phyloP scores from a whole-genome alignment of 108 stramenopile genomes.

The Skeletonema tropicum region DNA sequence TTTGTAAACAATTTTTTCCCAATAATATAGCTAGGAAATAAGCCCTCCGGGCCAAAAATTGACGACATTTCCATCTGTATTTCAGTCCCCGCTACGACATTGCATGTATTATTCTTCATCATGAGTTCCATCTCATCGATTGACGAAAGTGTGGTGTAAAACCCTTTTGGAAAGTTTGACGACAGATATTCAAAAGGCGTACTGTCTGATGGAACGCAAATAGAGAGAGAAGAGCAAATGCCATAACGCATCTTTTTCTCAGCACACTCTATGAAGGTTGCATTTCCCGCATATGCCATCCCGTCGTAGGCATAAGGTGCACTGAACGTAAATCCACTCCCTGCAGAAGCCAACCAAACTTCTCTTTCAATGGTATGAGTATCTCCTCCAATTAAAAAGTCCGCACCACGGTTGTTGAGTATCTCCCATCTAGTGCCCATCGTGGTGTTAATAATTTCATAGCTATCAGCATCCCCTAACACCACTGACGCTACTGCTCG shows the following conservation, averaged over 20 bases:
- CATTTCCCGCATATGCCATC: conserved; percentile 39
- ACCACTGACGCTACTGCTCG: conserved; percentile 27
- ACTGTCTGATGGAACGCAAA: conserved; percentile 20
- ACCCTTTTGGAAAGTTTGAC: neutral
- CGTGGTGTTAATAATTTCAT: neutral
- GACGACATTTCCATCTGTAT: neutral
- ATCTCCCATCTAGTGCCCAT: neutral
- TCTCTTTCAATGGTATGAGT: conserved; percentile 26
- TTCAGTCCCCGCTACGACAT: conserved; percentile 24
- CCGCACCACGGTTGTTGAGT: conserved; percentile 2
- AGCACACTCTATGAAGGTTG: conserved; percentile 41
- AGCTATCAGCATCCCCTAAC: conserved; percentile 14
- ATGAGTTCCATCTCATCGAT: neutral
- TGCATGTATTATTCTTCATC: conserved; percentile 15
- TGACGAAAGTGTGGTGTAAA: neutral
- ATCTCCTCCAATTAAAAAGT: conserved; percentile 4
- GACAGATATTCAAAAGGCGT: conserved; percentile 17
- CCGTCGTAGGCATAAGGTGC: conserved; percentile 55
- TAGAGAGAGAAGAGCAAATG: conserved; percentile 15
- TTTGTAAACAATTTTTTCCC: conserved; percentile 12
- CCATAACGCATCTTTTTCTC: conserved; percentile 28
- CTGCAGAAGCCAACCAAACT: conserved; percentile 13
- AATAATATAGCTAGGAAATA: too few relatives aligned
- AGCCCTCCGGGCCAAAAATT: too few relatives aligned
- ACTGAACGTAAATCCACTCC: conserved; percentile 36